Base-by-base conservation (phyloP, 768 basidiomycete genomes). In the Pleurotus pulmonarius region DNA sequence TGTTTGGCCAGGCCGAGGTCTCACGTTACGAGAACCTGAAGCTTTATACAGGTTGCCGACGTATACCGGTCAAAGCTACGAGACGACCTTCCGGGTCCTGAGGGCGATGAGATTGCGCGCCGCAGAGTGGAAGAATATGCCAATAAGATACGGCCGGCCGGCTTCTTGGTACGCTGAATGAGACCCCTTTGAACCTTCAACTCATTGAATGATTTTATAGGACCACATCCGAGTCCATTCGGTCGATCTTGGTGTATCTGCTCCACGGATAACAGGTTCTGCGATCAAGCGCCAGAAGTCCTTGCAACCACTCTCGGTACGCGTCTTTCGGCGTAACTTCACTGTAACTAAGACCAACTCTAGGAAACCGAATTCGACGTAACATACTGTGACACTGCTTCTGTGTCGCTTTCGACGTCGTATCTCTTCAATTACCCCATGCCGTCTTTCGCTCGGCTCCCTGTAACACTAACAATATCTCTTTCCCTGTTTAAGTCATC, bases 151-250 rank as follows among this genome's bases (percentile, higher is more conserved):
- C 83, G 90, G 29, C 89, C 92, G 26, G 68, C 78, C 18, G 78
- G 81, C 12, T 83, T 91, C 65, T 69, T 92, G 65, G 90, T 90
- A 67, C 56, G 82, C 68, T 44, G 15, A 37, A 16, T 49, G 45
- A 54, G 41, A 41, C 34, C 52, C 37, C 22, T 46, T 56, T 61
- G 38, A 15, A 18, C 16, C 3, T 8, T 11, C 3, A 40, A 41
- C 34, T 46, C 51, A 48, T 56, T 41, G 20, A 55, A 49, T 55
- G 29, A 45, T 39, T 18, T 49, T 18, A 13, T 37, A 96, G 95
- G 93, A 94, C 63, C 82, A 88, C 58, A 92, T 96, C 54, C 83
- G 85, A 56, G 82, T 98, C 4, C 92, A 93, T 60, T 86, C 91
- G 0, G 82, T 96, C 12, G 83, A 93, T 60, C 79, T 97, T 43